Evolutionary conservation across 2,329 filamentous ascomycete species (phyloP), one percentile per base, ranked within the genome.

Genomic region (Fusarium sp.): DNA sequence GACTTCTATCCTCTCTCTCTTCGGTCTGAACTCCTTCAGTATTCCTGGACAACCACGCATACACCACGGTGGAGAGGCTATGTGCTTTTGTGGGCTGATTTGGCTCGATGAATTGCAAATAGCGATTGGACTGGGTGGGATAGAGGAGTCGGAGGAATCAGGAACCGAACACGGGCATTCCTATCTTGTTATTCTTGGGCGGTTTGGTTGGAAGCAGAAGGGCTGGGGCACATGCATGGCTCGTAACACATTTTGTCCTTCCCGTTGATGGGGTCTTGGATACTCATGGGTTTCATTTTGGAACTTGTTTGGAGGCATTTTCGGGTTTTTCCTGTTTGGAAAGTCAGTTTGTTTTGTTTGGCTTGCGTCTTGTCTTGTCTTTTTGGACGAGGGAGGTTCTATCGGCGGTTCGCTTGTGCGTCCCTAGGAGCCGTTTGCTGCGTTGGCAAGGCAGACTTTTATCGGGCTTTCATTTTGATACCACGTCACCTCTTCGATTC

Each of bases 61-160:
- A 80, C 75, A 80, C 70, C 76, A 78, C 74, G 75, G 75, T 77
- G 71, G 80, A 78, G 80, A 79, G 81, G 80, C 81, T 81, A 79
- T 82, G 76, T 80, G 80, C 78, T 80, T 81, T 80, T 80, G 74
- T 74, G 79, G 74, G 73, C 71, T 65, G 61, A 29, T 63, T 60
- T 69, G 66, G 77, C 78, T 77, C 77, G 74, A 76, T 77, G 76
- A 80, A 76, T 77, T 80, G 77, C 79, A 77, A 78, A 73, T 78
- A 81, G 79, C 81, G 79, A 81, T 75, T 80, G 78, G 77, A 76
- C 78, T 75, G 78, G 78, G 74, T 74, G 77, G 81, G 75, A 83
- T 84, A 84, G 82, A 84, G 82, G 83, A 82, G 82, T 83, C 82
- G 75, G 63, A 58, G 58, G 64, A 72, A 70, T 52, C 62, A 70